These are phyloP conservation scores for Berkeleyomyces basicola DNA, from an alignment of 2,329 filamentous ascomycete species.

Conservation along the genomic window DNA sequence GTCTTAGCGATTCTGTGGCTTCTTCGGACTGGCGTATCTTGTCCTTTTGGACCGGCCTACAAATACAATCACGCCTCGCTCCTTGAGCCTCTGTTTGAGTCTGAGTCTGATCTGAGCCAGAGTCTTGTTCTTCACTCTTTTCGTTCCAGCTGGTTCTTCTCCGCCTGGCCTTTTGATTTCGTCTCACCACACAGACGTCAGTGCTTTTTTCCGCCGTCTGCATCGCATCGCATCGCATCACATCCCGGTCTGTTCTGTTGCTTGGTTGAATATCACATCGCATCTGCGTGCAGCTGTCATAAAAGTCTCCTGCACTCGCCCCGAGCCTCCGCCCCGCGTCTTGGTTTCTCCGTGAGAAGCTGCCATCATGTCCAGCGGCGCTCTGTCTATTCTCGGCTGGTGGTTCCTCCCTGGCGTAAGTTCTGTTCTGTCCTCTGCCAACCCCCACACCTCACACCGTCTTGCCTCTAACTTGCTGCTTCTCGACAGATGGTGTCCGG, in stretches of 20 bases:
- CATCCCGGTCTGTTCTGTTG: background rate
- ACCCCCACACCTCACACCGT: background rate
- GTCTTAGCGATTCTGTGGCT: background rate
- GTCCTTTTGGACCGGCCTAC: background rate
- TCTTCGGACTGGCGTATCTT: background rate
- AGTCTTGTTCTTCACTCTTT: background rate
- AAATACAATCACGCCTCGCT: background rate
- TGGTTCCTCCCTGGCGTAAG: conserved; percentile 32
- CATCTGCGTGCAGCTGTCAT: background rate
- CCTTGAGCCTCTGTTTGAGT: background rate
- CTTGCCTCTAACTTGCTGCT: conserved; percentile 13
- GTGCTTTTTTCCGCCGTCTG: too few species aligned
- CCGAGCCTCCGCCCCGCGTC: background rate
- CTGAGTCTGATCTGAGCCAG: too few species aligned
- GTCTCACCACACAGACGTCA: background rate
- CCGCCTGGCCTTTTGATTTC: background rate
- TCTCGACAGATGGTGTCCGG: conserved; percentile 51
- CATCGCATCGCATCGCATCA: background rate
- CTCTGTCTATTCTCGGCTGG: conserved; percentile 33
- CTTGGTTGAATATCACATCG: background rate
- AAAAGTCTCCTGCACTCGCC: background rate
- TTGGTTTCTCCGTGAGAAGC: background rate
- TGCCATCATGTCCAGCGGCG: conserved; percentile 23
- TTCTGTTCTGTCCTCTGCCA: background rate
- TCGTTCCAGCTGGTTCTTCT: background rate